Evolutionary conservation across 2,329 filamentous ascomycete genomes (phyloP), one percentile per base, ranked within the genome.

Genomic region (Fusarium albidum): DNA sequence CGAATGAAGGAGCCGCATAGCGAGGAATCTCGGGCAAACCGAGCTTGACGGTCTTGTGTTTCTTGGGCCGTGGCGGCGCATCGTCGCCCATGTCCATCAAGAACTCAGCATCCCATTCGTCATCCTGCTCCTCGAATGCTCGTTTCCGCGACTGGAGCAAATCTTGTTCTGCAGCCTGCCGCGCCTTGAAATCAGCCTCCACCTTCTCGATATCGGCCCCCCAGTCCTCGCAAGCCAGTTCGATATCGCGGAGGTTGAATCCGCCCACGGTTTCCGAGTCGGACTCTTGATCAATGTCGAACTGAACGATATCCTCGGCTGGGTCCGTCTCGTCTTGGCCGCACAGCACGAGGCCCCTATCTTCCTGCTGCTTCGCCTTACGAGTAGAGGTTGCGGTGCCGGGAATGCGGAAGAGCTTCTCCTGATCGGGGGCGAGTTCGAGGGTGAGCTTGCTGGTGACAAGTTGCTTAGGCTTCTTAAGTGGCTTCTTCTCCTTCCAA

Each of bases 161-260:
- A 31, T 70, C 69, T 41, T 66, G 61, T 42, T 75, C 73, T 6
- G 71, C 71, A 10, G 61, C 54, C 44, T 71, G 65, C 7, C 61
- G 65, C 6, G 57, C 59, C 33, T 68, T 69, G 63, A 77, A 77
- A 3, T 73, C 67, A 11, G 60, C 53, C 56, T 81, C 70, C 18
- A 79, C 76, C 21, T 79, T 72, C 17, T 82, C 75, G 44, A 87
- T 85, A 38, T 85, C 81, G 14, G 85, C 74, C 49, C 90, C 87
- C 90, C 92, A 98, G 70, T 97, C 91, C 53, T 91, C 86, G 67
- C 93, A 97, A 6, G 95, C 85, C 39, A 96, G 84, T 51, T 91
- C 86, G 49, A 99, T 85, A 66, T 98, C 93, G 45, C 88, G 84
- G 72, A 94, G 83, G 1, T 84, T 90, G 56, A 91, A 85, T 3